phyloP scores from a whole-genome alignment of 2,329 filamentous ascomycete species.

The Colletotrichum acutatum region DNA sequence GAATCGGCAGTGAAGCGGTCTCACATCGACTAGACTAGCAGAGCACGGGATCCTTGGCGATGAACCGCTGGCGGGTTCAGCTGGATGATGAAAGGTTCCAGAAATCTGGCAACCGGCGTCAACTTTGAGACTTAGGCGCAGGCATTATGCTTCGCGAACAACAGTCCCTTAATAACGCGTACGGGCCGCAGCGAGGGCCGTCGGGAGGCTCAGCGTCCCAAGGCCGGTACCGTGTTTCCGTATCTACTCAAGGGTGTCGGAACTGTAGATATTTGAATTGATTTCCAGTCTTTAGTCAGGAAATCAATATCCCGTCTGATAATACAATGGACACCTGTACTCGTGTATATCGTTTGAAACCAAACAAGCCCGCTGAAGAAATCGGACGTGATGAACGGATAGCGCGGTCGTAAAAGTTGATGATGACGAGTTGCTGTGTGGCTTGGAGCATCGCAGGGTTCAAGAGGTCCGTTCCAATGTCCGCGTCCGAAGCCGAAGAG shows the following conservation, averaged over 20 bases:
- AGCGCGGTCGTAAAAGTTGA: background rate
- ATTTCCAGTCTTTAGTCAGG: background rate
- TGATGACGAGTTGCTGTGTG: conserved; percentile 21
- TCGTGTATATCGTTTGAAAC: conserved; percentile 11
- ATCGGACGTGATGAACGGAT: conserved; percentile 10
- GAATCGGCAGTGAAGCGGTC: conserved; percentile 3
- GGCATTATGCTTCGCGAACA: conserved; percentile 13
- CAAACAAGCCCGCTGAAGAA: background rate
- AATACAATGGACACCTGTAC: background rate
- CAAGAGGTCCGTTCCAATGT: conserved; percentile 12
- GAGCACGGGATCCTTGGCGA: conserved; percentile 13
- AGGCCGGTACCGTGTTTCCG: background rate
- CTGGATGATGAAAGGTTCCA: background rate
- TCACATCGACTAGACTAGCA: background rate
- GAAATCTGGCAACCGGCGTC: background rate
- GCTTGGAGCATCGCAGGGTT: conserved; percentile 25
- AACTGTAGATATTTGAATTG: background rate
- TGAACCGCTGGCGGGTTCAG: background rate
- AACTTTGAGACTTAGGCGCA: conserved; percentile 1
- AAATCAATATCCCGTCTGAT: background rate
- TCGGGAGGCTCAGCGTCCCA: background rate
- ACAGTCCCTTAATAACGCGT: background rate
- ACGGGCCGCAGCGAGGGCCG: conserved; percentile 10
- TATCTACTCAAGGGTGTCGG: background rate
- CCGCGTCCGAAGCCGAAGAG: conserved; percentile 2